Conservation (phyloP, 805 yeast species). For the Nakazawaea holstii region DNA sequence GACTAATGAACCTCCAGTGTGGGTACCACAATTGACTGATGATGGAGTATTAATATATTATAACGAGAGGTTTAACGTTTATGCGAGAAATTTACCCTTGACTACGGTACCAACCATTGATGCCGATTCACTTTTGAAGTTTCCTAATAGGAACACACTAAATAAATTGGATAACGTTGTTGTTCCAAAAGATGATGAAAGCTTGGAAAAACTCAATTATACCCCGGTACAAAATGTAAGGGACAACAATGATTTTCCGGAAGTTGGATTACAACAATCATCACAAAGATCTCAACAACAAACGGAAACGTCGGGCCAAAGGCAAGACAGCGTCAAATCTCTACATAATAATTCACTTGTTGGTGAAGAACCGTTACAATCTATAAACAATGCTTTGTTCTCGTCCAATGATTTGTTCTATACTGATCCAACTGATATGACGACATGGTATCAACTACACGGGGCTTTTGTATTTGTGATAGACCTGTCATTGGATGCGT, state of each 20-base stretch:
- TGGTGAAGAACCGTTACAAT: background rate
- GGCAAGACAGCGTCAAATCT: conserved; percentile 5
- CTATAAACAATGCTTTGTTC: conserved; percentile 15
- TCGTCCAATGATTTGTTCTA: conserved; percentile 42
- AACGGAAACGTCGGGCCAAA: conserved; percentile 17
- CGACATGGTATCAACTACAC: conserved; percentile 53
- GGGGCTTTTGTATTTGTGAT: conserved; percentile 43
- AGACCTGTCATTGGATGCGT: conserved; percentile 43
- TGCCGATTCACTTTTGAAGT: conserved; percentile 5
- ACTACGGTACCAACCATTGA: conserved; percentile 20
- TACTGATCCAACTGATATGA: conserved; percentile 52
- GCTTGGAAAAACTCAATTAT: conserved; percentile 6
- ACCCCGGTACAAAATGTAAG: background rate
- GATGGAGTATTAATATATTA: conserved; percentile 53
- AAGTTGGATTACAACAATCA: background rate
- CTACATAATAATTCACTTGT: background rate
- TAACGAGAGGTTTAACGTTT: conserved; percentile 54
- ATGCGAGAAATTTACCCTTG: conserved; percentile 55
- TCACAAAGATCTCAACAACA: conserved; percentile 4
- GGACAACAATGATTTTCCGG: background rate
- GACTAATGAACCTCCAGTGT: conserved; percentile 37
- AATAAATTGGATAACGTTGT: conserved; percentile 2
- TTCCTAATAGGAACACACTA: conserved; percentile 3
- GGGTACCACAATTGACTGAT: conserved; percentile 59
- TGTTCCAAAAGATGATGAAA: conserved; percentile 3